Evolutionary conservation across 306 rosid species (phyloP), one percentile per base, ranked within the genome.

Genomic region (Luffa acutangula): DNA sequence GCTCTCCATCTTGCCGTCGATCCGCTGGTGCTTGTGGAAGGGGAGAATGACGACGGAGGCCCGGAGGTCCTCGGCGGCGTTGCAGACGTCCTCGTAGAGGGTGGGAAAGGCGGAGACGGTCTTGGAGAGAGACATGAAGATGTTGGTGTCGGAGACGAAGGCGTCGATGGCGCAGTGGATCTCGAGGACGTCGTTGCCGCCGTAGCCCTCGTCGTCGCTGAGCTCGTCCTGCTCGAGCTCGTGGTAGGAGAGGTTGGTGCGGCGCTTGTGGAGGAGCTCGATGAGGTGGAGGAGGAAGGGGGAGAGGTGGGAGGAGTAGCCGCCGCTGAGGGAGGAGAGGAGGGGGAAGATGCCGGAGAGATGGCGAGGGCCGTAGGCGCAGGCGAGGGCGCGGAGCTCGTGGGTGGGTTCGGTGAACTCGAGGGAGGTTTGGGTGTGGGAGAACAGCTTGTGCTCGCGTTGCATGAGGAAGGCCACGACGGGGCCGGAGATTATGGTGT

Each of bases 21-120:
- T 95, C 3, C 97, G 70, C 34, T 95, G 97, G 75, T 95, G 97
- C 69, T 95, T 95, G 78, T 92, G 97, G 56, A 95, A 95, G 5
- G 97, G 98, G 53, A 90, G 66, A 49, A 95, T 69, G 33, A 95
- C 82, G 45, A 88, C 20, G 0, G 98, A 83, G 0, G 84, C 90
- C 17, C 89, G 87, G 7, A 92, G 79, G 80, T 92, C 97, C 80
- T 95, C 98, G 0, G 97, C 93, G 1, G 83, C 87, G 36, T 77
- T 92, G 80, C 98, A 90, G 9, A 92, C 93, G 59, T 95, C 98
- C 84, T 95, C 97, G 33, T 90, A 90, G 74, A 95, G 49, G 13
- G 76, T 81, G 7, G 84, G 71, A 37, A 91, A 85, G 21, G 85
- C 2, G 7, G 97, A 92, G 3, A 95, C 96, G 3, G 93, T 88